These are phyloP conservation scores for Mycena pura DNA, from an alignment of 768 basidiomycete genomes.

Conservation along the genomic window DNA sequence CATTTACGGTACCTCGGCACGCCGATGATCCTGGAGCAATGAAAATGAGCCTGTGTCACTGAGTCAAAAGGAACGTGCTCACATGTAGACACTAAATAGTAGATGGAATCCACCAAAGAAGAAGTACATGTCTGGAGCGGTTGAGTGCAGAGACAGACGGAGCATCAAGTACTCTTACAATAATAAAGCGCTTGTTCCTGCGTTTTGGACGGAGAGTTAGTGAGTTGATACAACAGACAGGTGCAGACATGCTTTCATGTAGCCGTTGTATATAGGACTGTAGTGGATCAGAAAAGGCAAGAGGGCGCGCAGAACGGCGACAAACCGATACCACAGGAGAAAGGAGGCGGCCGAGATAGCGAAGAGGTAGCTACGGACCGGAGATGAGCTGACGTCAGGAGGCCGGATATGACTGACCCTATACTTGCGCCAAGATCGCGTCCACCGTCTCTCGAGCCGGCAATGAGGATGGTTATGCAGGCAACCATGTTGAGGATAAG, in stretches of 20 bases:
- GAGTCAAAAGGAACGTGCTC: slow-evolving; percentile 41
- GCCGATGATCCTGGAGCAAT: slow-evolving; percentile 82
- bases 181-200: slow-evolving; percentile 95
- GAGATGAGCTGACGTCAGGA: slow-evolving; percentile 26
- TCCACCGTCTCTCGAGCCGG: slow-evolving; percentile 77
- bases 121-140: slow-evolving; percentile 87
- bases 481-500: slow-evolving; percentile 90
- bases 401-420: slow-evolving; percentile 57
- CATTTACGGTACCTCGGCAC: slow-evolving; percentile 81
- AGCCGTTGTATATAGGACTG: slow-evolving; percentile 96
- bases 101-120: slow-evolving; percentile 97
- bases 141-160: slow-evolving; percentile 36
- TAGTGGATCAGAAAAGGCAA: slow-evolving; percentile 18
- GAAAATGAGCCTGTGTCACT: slow-evolving; percentile 33
- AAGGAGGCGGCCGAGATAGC: slow-evolving; percentile 84
- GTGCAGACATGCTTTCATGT: slow-evolving; percentile 79
- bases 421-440: slow-evolving; percentile 84
- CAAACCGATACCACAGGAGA: slow-evolving; percentile 93
- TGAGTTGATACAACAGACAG: slow-evolving; percentile 20
- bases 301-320: slow-evolving; percentile 18
- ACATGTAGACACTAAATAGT: slow-evolving; percentile 92
- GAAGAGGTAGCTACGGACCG: slow-evolving; percentile 68
- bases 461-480: slow-evolving; percentile 83
- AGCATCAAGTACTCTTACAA: slow-evolving; percentile 60
- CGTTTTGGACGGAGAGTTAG: slow-evolving; percentile 31